Evolutionary conservation across 1,284 basidiomycete species (phyloP).

Genomic region (Cerioporus squamosus): DNA sequence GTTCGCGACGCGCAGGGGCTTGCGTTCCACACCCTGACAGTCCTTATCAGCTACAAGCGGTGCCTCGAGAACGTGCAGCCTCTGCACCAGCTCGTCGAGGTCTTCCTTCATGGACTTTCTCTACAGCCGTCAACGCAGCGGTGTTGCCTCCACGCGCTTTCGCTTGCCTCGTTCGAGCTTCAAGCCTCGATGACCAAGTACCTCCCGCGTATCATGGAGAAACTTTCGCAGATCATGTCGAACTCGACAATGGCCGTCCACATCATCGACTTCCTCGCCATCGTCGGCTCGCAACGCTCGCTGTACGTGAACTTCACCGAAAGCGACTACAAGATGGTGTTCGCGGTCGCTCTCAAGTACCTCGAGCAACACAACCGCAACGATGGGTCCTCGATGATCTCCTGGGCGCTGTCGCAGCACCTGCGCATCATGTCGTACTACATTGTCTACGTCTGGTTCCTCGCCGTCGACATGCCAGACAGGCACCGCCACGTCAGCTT

Average conservation of each 20-base stretch:
- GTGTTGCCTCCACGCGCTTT: conserved; percentile 90
- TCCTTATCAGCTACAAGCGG: conserved; percentile 87
- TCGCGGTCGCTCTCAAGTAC: conserved; percentile 94
- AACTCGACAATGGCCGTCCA: conserved; percentile 94
- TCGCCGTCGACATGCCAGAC: conserved; percentile 86
- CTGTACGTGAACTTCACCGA: conserved; percentile 95
- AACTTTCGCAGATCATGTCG: conserved; percentile 93
- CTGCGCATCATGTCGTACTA: conserved; percentile 94
- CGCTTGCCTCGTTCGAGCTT: conserved; percentile 90
- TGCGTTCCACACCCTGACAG: conserved; percentile 87
- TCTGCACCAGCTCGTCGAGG: conserved; percentile 78
- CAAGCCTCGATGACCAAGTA: conserved; percentile 84
- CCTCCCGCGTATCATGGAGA: conserved; percentile 84
- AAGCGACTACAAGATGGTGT: conserved; percentile 91
- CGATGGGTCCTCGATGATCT: conserved; percentile 61
- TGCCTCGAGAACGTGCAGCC: conserved; percentile 74
- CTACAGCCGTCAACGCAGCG: conserved; percentile 83
- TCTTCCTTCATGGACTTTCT: conserved; percentile 84
- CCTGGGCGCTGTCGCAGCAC: conserved; percentile 94
- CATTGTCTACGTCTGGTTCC: conserved; percentile 95
- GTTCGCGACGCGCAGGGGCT: conserved; percentile 87
- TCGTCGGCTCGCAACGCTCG: conserved; percentile 80
- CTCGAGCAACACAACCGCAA: conserved; percentile 89
- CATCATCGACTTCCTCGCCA: conserved; percentile 91
- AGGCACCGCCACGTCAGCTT: conserved; percentile 84